Evolutionary conservation across 176 grass and related monocot genomes (phyloP).

Genomic region (Olyra latifolia): DNA sequence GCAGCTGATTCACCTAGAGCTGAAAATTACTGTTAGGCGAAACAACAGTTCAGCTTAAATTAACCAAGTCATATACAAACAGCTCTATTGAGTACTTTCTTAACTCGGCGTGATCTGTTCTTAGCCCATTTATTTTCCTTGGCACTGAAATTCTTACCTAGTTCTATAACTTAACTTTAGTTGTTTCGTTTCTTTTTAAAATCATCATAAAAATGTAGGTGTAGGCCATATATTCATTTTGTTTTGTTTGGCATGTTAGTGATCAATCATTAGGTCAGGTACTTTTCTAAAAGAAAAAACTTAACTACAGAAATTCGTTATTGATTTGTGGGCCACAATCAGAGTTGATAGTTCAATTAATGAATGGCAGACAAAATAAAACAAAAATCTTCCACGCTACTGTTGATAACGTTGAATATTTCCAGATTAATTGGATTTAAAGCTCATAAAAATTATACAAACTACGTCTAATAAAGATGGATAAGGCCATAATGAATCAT

Average conservation of each 20-base stretch:
- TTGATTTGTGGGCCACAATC: not conserved
- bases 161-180: not conserved
- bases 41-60: not conserved
- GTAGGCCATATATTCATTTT: not conserved
- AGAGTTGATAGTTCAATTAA: not conserved
- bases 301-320: not conserved
- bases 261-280: not conserved
- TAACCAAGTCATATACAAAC: not conserved
- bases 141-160: not conserved
- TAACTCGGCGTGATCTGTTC: not conserved
- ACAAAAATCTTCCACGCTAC: not conserved
- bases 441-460: not conserved
- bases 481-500: not conserved
- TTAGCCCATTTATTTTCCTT: too few species aligned
- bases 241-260: not conserved
- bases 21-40: not conserved
- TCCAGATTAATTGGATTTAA: not conserved
- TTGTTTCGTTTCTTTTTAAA: not conserved
- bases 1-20: not conserved
- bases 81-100: not conserved
- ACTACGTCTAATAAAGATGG: not conserved
- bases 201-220: not conserved
- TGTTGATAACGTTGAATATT: constrained; percentile 1
- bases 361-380: not conserved
- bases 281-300: not conserved